Conservation (phyloP, 257 asterid genomes). For the Echium plantagineum region DNA sequence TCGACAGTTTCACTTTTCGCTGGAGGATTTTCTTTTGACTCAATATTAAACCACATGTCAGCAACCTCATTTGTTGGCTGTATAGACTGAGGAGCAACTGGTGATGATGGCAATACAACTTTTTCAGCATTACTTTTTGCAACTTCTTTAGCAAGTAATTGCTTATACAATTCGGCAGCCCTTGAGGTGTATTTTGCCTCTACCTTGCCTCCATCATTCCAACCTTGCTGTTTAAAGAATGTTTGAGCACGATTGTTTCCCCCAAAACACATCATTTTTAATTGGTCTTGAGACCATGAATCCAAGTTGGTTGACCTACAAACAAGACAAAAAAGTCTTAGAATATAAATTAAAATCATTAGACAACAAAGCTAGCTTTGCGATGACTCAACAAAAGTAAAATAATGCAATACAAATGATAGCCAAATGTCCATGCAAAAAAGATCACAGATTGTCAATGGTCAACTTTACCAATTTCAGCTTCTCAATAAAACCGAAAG, state of each 20-base stretch:
- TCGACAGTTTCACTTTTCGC: conserved; percentile 40
- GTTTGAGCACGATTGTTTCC: conserved; percentile 96
- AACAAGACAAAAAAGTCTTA: conserved; percentile 1
- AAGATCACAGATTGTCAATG: not conserved
- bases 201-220: conserved; percentile 94
- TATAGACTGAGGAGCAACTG: conserved; percentile 53
- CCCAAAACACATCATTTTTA: conserved; percentile 87
- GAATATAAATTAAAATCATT: not conserved
- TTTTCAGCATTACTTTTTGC: conserved; percentile 75
- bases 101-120: conserved; percentile 60
- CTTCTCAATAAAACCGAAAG: not conserved
- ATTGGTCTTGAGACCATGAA: conserved; percentile 92
- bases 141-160: conserved; percentile 87
- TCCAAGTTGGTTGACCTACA: conserved; percentile 88
- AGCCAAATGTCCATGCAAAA: not conserved
- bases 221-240: conserved; percentile 96
- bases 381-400: not conserved
- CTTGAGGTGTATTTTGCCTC: conserved; percentile 93
- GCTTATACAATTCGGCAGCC: conserved; percentile 90
- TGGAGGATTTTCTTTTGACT: conserved; percentile 33
- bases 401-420: too few species aligned
- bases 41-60: conserved; percentile 35
- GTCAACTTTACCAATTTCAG: not conserved
- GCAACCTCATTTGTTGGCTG: conserved; percentile 53
- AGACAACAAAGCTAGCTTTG: not conserved